A percentile compares a stretch with the other conserved stretches of the same genome.
Evolutionary conservation across 2,329 filamentous ascomycete species (phyloP).

Genomic region (Penicillium sumatraense): DNA sequence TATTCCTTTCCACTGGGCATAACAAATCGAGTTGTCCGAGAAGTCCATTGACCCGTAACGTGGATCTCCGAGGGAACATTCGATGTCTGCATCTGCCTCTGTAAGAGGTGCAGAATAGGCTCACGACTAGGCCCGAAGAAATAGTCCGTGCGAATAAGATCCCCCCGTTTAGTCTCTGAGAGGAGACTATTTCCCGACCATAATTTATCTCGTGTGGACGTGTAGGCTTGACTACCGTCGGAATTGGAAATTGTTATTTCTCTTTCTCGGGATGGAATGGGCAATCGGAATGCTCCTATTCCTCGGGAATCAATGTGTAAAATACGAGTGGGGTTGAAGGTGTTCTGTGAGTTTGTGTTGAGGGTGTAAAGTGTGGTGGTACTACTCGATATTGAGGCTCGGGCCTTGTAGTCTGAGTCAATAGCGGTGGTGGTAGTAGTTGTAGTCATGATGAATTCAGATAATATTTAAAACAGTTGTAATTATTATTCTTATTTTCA

Average conservation of each 20-base stretch:
- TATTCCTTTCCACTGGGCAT: slow-evolving; percentile 55
- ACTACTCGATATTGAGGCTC: slow-evolving; percentile 14
- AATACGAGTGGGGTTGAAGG: slow-evolving; percentile 15
- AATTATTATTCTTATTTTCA: too few species aligned
- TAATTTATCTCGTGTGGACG: slow-evolving; percentile 55
- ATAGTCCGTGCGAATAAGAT: slow-evolving; percentile 60
- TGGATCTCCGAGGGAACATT: slow-evolving; percentile 33
- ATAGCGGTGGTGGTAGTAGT: slow-evolving; percentile 11
- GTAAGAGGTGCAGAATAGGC: slow-evolving; percentile 51
- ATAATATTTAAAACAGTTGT: too few species aligned
- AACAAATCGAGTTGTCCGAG: slow-evolving; percentile 53
- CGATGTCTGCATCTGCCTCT: slow-evolving; percentile 33
- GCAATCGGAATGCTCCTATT: slow-evolving; percentile 33
- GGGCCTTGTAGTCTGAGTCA: slow-evolving; percentile 10
- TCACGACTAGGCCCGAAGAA: slow-evolving; percentile 60
- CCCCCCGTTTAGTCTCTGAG: slow-evolving; percentile 41
- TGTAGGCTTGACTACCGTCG: slow-evolving; percentile 52
- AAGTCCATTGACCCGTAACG: slow-evolving; percentile 48
- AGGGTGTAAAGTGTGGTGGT: slow-evolving; percentile 17
- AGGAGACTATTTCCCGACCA: slow-evolving; percentile 57
- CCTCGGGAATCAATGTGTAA: slow-evolving; percentile 32
- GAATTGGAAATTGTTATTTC: slow-evolving; percentile 39
- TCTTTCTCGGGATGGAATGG: slow-evolving; percentile 44
- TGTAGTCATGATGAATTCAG: slow-evolving; percentile 1
- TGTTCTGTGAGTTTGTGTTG: slow-evolving; percentile 8